phyloP scores from a whole-genome alignment of 31 red algal genomes.

The Asparagopsis taxiformis region DNA sequence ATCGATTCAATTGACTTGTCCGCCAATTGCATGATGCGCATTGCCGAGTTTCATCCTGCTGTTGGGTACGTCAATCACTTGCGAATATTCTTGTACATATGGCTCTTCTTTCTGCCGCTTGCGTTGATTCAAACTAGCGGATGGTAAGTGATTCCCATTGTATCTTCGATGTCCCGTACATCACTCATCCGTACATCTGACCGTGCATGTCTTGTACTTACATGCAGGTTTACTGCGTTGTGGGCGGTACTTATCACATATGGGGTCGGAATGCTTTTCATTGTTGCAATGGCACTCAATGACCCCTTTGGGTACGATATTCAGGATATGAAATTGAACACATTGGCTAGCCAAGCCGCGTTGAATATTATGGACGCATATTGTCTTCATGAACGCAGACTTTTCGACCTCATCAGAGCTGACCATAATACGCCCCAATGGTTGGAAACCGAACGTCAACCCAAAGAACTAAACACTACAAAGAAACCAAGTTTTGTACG shows the following conservation, averaged over 20 bases:
- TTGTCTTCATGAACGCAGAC: neutral
- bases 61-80: slow-evolving; percentile 34
- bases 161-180: neutral
- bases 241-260: slow-evolving; percentile 43
- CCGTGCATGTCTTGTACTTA: neutral
- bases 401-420: neutral
- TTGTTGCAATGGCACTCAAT: slow-evolving; percentile 9
- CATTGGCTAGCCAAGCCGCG: slow-evolving; percentile 3
- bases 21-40: neutral
- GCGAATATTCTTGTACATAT: slow-evolving; percentile 29
- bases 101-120: slow-evolving; percentile 23
- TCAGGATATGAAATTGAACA: slow-evolving; percentile 37
- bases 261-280: slow-evolving; percentile 33
- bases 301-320: slow-evolving; percentile 44
- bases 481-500: too few relatives aligned
- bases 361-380: slow-evolving; percentile 1
- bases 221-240: slow-evolving; percentile 29
- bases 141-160: slow-evolving; percentile 1
- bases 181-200: neutral
- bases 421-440: slow-evolving; percentile 20
- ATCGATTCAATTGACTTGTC: slow-evolving; percentile 14
- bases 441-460: neutral
- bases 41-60: slow-evolving; percentile 6
- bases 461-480: neutral
- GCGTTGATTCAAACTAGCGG: slow-evolving; percentile 1